Conservation (phyloP, 495 filamentous ascomycete genomes). For the Platismatia glauca region DNA sequence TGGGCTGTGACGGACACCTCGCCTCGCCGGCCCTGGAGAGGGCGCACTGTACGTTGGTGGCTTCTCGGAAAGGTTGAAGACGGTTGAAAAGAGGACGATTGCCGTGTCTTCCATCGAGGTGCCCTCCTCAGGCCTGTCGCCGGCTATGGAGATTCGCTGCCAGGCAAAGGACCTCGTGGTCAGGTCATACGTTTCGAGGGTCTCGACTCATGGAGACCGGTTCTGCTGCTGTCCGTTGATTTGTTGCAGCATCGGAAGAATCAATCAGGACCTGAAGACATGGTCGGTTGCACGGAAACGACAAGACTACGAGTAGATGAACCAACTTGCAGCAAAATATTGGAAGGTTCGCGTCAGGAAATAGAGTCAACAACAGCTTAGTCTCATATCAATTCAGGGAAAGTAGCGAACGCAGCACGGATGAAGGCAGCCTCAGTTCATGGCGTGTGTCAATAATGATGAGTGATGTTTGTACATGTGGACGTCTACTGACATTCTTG, state of each 20-base stretch:
- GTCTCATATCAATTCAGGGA: not conserved
- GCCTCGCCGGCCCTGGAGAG: constrained; percentile 11
- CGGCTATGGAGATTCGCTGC: not conserved
- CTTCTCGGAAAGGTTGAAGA: constrained; percentile 13
- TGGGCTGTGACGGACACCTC: constrained; percentile 12
- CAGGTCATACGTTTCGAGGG: not conserved
- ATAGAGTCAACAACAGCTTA: not conserved
- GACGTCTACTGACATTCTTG: too few species aligned
- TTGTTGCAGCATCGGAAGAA: not conserved
- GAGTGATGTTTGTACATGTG: too few species aligned
- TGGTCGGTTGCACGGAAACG: not conserved
- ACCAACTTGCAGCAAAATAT: not conserved
- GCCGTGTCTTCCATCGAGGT: not conserved
- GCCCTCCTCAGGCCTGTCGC: not conserved
- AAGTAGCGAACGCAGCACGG: not conserved
- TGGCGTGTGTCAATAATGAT: too few species aligned
- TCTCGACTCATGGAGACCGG: not conserved
- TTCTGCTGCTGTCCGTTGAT: not conserved
- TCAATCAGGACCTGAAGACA: not conserved
- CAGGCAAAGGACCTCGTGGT: not conserved
- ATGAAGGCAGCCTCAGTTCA: not conserved
- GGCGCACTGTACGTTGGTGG: constrained; percentile 7
- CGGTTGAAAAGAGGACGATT: constrained; percentile 5
- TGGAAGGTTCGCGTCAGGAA: not conserved
- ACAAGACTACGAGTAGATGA: not conserved